phyloP scores from a whole-genome alignment of 306 rosid genomes.

The Prunus armeniaca region DNA sequence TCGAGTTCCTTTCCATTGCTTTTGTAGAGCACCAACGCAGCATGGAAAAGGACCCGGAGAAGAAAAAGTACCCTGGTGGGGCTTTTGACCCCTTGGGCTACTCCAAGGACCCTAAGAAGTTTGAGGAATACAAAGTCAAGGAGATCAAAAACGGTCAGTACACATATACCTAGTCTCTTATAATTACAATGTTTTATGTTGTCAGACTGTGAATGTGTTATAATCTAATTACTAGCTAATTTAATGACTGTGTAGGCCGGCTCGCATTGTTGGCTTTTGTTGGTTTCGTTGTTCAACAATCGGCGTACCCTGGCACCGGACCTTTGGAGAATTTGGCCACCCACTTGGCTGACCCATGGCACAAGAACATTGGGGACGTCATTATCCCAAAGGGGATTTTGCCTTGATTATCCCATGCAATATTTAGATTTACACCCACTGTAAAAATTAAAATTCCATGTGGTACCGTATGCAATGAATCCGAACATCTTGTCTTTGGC shows the following conservation, averaged over 20 bases:
- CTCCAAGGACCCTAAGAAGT: constrained; percentile 92
- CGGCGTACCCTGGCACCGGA: constrained; percentile 99
- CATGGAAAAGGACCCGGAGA: constrained; percentile 95
- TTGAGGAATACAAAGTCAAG: constrained; percentile 85
- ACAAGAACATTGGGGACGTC: constrained; percentile 91
- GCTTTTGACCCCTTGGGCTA: constrained; percentile 96
- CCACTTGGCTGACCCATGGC: constrained; percentile 99
- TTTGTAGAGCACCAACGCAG: constrained; percentile 98
- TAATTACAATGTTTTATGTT: not conserved
- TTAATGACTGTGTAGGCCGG: constrained; percentile 49
- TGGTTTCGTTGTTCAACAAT: constrained; percentile 84
- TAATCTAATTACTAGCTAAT: not conserved
- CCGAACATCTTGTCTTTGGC: constrained; percentile 24
- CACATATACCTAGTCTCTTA: not conserved
- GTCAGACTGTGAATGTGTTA: too few species aligned
- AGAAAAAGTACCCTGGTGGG: constrained; percentile 98
- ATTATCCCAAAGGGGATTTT: constrained; percentile 54
- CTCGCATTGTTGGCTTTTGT: constrained; percentile 91
- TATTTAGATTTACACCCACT: constrained; percentile 22
- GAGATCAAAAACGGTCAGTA: constrained; percentile 80
- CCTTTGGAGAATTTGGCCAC: constrained; percentile 97
- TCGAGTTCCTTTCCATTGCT: constrained; percentile 83
- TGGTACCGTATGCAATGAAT: constrained; percentile 34
- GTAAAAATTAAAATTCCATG: constrained; percentile 44
- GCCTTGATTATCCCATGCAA: constrained; percentile 21